Evolutionary conservation across 2,329 filamentous ascomycete genomes (phyloP), one percentile per base, ranked within the genome.

Genomic region (Drechslerella dactyloides): DNA sequence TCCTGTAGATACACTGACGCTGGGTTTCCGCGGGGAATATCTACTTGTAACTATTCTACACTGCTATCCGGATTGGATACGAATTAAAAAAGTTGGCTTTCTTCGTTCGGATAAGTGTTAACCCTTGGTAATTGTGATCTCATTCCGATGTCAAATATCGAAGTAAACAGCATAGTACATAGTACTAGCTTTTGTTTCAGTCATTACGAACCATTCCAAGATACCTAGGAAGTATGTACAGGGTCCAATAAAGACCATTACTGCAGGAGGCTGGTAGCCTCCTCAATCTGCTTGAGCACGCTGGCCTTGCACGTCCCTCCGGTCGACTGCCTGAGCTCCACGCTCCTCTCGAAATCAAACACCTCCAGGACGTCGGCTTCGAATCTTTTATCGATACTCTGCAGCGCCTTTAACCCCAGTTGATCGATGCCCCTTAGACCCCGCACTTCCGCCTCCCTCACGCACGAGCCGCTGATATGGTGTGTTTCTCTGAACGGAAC

Each of bases 401-500:
- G 83, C 58, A 93, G 80, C 77, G 92, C 85, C 78, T 87, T 84
- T 50, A 87, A 81, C 0, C 82, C 85, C 46, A 93, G 82, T 77
- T 89, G 82, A 77, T 91, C 87, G 86, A 92, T 92, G 6, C 87
- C 85, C 2, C 85, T 84, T 37, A 75, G 42, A 30, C 82, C 83
- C 69, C 84, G 83, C 74, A 87, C 82, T 80, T 93, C 90, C 0
- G 88, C 87, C 54, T 90, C 80, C n/a, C 88, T 87, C 2, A 93
- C 89, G 1, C 87, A 85, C 44, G 85, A 85, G 0, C 90, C 89
- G 4, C 87, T 88, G 76, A 92, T 90, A 79, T 92, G 89, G 77
- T 93, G 90, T 1, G 89, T 89, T 81, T 93, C 89, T 30, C 89
- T 84, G 83, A 93, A 94, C 10, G 89, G 90, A 15, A 91, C 87